Evolutionary conservation across 345 rosid species (phyloP).

Genomic region (Linum tenue): DNA sequence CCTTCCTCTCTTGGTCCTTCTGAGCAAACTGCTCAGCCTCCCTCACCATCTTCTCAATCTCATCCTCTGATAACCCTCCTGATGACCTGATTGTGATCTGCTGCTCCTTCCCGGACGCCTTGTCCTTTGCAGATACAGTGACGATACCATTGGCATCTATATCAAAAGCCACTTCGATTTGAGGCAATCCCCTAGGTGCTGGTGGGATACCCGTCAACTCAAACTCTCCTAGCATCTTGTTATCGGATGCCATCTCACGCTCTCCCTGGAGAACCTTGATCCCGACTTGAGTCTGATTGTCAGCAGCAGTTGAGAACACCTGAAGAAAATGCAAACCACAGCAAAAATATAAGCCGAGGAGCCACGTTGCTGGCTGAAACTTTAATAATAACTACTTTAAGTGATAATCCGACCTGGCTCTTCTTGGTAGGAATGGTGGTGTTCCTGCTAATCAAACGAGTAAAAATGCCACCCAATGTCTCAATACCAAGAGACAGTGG

Average conservation of each 20-base stretch:
- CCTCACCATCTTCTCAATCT: slow-evolving; percentile 78
- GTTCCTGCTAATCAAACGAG: slow-evolving; percentile 22
- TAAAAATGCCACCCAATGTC: slow-evolving; percentile 27
- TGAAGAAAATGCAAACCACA: not conserved
- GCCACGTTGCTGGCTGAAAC: too few relatives aligned
- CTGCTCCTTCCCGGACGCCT: slow-evolving; percentile 67
- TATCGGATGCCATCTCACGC: slow-evolving; percentile 84
- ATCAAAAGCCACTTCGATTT: slow-evolving; percentile 82
- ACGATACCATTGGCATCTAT: slow-evolving; percentile 90
- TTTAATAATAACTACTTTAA: not conserved
- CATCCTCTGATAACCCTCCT: slow-evolving; percentile 78
- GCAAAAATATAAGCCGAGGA: too few relatives aligned
- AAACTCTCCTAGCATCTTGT: slow-evolving; percentile 73
- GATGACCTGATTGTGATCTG: slow-evolving; percentile 87
- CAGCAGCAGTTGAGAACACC: slow-evolving; percentile 24
- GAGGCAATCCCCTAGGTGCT: slow-evolving; percentile 77
- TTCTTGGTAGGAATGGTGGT: slow-evolving; percentile 28
- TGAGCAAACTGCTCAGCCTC: slow-evolving; percentile 76
- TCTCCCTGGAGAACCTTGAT: slow-evolving; percentile 80
- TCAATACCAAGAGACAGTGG: slow-evolving; percentile 29
- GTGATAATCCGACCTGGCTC: slow-evolving; percentile 16
- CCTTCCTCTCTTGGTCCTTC: slow-evolving; percentile 65
- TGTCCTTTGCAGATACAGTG: slow-evolving; percentile 86
- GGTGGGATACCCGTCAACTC: slow-evolving; percentile 87
- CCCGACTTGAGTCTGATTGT: slow-evolving; percentile 26